phyloP scores from a whole-genome alignment of 1,284 basidiomycete species.

The Termitomyces sp. region DNA sequence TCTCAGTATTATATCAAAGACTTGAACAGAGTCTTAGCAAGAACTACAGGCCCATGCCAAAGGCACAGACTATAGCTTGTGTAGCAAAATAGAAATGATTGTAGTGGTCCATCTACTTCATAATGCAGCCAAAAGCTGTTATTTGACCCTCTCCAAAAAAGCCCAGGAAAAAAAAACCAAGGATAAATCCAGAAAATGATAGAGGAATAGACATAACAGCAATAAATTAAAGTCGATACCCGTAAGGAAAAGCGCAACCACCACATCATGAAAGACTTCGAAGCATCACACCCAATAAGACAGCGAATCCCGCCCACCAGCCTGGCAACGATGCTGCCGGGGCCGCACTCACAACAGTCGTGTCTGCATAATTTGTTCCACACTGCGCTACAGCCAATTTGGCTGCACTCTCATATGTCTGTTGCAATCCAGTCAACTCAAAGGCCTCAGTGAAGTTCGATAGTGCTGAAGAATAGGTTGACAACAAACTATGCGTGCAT shows the following conservation, averaged over 20 bases:
- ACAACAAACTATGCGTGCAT: conserved; percentile 55
- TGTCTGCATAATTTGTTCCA: conserved; percentile 19
- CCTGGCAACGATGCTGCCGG: neutral
- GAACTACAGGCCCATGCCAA: too few relatives aligned
- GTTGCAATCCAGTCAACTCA: conserved; percentile 23
- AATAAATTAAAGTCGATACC: neutral
- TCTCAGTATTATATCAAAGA: too few relatives aligned
- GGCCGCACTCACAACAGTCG: neutral
- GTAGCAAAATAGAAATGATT: too few relatives aligned
- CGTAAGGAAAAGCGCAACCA: neutral
- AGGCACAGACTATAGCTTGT: too few relatives aligned
- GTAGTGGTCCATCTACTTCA: too few relatives aligned
- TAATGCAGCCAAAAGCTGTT: neutral
- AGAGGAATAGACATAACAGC: neutral
- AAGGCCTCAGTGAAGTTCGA: conserved; percentile 19
- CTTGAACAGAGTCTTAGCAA: too few relatives aligned
- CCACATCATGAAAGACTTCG: conserved; percentile 5
- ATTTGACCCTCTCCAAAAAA: neutral
- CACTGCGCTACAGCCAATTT: conserved; percentile 25
- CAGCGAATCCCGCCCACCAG: conserved; percentile 3
- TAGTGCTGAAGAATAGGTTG: conserved; percentile 40
- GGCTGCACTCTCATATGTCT: conserved; percentile 26
- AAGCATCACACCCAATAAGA: conserved; percentile 7
- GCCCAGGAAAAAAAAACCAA: neutral
- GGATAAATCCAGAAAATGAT: neutral